Evolutionary conservation across 2,329 filamentous ascomycete genomes (phyloP).

Genomic region (Chaetoscypha palmicola): DNA sequence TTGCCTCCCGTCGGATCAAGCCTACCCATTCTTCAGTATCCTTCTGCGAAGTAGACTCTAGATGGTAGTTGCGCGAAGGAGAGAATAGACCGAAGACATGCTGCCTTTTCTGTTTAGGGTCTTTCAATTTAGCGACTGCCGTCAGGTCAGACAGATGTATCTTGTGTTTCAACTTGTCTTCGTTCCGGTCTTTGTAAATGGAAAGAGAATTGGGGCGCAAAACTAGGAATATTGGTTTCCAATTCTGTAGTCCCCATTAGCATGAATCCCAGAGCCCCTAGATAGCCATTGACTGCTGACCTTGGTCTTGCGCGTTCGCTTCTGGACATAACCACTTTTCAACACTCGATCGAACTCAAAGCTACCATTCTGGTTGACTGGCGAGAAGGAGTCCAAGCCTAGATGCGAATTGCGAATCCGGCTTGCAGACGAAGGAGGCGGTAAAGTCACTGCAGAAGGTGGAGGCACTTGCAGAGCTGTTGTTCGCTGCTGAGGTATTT

Average conservation of each 20-base stretch:
- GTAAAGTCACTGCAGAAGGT: conserved; percentile 14
- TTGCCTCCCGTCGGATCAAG: conserved; percentile 68
- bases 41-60: conserved; percentile 65
- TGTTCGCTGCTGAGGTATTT: conserved; percentile 21
- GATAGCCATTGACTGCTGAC: too few species aligned
- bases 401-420: conserved; percentile 36
- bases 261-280: too few species aligned
- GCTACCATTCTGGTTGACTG: conserved; percentile 89
- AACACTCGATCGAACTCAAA: conserved; percentile 94
- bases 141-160: conserved; percentile 85
- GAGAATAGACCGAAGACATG: conserved; percentile 92
- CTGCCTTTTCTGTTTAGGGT: conserved; percentile 78
- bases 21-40: conserved; percentile 86
- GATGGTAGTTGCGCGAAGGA: conserved; percentile 82
- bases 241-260: conserved; percentile 50
- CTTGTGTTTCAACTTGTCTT: conserved; percentile 83
- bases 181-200: conserved; percentile 86
- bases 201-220: conserved; percentile 84
- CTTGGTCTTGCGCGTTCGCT: conserved; percentile 91
- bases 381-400: conserved; percentile 62
- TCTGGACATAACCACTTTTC: conserved; percentile 79
- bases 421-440: conserved; percentile 19
- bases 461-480: conserved; percentile 19
- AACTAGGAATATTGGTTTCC: conserved; percentile 86
- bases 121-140: conserved; percentile 80